These are phyloP conservation scores for Cyclotella distinguenda DNA, from an alignment of 108 stramenopile species.

Conservation along the genomic window DNA sequence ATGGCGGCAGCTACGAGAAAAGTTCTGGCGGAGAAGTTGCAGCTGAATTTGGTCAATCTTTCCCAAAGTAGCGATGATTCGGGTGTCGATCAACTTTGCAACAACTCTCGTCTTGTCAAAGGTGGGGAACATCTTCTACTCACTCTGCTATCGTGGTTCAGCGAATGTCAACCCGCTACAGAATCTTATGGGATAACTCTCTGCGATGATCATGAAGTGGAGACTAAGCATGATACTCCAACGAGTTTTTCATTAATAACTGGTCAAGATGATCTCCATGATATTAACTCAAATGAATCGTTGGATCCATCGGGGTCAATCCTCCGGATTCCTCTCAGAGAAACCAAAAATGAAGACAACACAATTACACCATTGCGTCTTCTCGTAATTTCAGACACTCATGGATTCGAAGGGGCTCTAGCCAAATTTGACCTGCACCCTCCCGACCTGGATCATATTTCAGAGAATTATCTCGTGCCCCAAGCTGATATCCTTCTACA, in stretches of 20 bases:
- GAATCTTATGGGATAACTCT: too few species aligned
- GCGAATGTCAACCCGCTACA: background rate
- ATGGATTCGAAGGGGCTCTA: constrained; percentile 67
- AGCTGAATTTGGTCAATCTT: constrained; percentile 25
- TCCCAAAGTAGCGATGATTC: too few species aligned
- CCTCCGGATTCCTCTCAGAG: constrained; percentile 21
- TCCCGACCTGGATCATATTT: background rate
- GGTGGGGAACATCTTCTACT: constrained; percentile 5
- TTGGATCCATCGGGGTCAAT: constrained; percentile 25
- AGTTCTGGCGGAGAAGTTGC: constrained; percentile 30
- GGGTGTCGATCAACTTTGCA: background rate
- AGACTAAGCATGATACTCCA: background rate
- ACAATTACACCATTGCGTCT: constrained; percentile 41
- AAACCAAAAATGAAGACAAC: background rate
- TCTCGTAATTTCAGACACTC: constrained; percentile 71
- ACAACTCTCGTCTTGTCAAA: background rate
- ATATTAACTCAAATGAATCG: background rate
- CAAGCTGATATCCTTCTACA: constrained; percentile 69
- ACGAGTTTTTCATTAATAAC: too few species aligned
- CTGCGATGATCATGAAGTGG: background rate
- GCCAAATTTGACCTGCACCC: constrained; percentile 5
- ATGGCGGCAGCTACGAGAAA: constrained; percentile 30
- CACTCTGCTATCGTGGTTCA: constrained; percentile 14
- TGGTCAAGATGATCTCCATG: background rate
- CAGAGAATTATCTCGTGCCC: constrained; percentile 47